A percentile compares a stretch with the other conserved stretches of the same genome.
Evolutionary conservation across 2,329 filamentous ascomycete species (phyloP).

Genomic region (Basipetospora chlamydospora): DNA sequence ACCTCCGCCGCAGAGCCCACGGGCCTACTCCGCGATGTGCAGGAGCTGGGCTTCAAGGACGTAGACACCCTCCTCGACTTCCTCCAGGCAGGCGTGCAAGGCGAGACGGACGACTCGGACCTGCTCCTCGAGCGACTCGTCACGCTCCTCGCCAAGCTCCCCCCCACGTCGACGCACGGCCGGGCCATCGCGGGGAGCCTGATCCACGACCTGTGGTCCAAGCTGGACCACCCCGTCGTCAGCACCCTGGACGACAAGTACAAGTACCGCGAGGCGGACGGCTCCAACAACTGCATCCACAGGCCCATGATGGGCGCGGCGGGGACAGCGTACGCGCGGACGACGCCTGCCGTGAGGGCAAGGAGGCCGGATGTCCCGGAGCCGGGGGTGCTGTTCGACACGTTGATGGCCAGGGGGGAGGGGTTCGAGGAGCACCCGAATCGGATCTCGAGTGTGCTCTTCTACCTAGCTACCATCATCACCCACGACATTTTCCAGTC

Average conservation of each 20-base stretch:
- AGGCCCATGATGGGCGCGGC: conserved; percentile 13
- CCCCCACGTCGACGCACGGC: conserved; percentile 8
- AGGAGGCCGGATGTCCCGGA: conserved; percentile 15
- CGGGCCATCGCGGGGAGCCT: conserved; percentile 9
- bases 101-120: conserved; percentile 8
- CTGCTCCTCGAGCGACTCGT: conserved; percentile 10
- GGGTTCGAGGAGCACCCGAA: conserved; percentile 19
- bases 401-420: conserved; percentile 14
- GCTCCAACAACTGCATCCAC: conserved; percentile 8
- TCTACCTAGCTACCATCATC: conserved; percentile 35
- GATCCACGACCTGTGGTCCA: conserved; percentile 10
- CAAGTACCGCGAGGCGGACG: conserved; percentile 14
- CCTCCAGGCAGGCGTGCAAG: conserved; percentile 7
- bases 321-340: conserved; percentile 16
- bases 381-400: conserved; percentile 16
- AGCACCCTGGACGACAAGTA: conserved; percentile 12
- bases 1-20: conserved; percentile 4
- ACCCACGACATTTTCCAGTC: conserved; percentile 33
- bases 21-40: conserved; percentile 8
- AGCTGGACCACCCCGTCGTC: conserved; percentile 10
- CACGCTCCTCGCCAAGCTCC: conserved; percentile 9
- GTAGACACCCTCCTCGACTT: conserved; percentile 9
- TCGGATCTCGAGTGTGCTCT: conserved; percentile 29
- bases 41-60: conserved; percentile 10
- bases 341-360: conserved; percentile 12